Evolutionary conservation across 2,329 filamentous ascomycete genomes (phyloP), one percentile per base, ranked within the genome.

Genomic region (Sporothrix variecibatus): DNA sequence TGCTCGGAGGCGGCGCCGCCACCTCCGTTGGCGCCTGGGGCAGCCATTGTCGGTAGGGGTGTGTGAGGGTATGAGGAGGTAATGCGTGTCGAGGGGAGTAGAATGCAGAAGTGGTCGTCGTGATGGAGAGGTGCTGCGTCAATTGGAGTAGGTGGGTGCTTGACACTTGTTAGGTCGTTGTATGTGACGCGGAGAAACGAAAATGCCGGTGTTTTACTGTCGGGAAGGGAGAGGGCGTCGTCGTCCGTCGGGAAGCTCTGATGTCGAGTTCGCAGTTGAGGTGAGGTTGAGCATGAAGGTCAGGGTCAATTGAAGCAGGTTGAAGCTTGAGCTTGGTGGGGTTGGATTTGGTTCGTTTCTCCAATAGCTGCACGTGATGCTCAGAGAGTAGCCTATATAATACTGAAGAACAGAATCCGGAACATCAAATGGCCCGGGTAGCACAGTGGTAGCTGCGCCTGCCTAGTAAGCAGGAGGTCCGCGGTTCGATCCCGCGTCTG

Each of bases 401-500:
- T 2, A 0, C 1, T 3, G 2, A 1, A 34, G 23, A 64, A 31
- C 11, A 6, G 26, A 26, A 23, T 2, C 9, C 62, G 49, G 46
- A 80, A 40, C 23, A 72, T 58, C 49, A 67, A 62, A 65, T 31
- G 51, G 74, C 74, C 74, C 74, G 74, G 74, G 74, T 75, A 75
- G 74, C 74, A 75, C 74, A 75, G 74, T 73, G 74, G 74, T 75
- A 75, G 74, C 69, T 75, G 74, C 74, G 74, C 74, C 74, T 75
- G 74, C 74, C 74, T 75, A 75, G 74, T 75, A 74, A 75, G 74
- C 74, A 75, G 74, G 74, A 75, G 74, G 74, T 75, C 74, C 74
- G 74, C 74, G 74, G 74, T 75, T 75, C 74, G 74, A 75, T 75
- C 74, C 74, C 74, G 74, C 74, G 74, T 75, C 74, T 75, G 74